phyloP scores from a whole-genome alignment of 495 filamentous ascomycete species.

The Aspergillus ellipticus region DNA sequence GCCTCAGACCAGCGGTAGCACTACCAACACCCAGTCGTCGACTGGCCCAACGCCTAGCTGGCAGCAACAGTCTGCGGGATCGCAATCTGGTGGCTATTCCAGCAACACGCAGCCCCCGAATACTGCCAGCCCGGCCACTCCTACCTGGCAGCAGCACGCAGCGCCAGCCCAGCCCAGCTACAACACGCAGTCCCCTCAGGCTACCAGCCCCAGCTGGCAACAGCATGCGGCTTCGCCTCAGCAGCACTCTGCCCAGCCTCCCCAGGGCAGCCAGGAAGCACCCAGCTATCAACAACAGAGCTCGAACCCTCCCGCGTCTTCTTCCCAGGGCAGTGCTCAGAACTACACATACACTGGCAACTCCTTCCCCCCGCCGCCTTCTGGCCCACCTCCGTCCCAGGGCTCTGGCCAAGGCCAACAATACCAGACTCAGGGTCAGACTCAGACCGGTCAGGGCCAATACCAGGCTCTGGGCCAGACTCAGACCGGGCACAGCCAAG shows the following conservation, averaged over 20 bases:
- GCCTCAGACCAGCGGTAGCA: background rate
- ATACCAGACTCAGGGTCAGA: constrained; percentile 10
- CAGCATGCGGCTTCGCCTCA: constrained; percentile 5
- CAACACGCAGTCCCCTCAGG: background rate
- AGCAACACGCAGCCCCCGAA: constrained; percentile 1
- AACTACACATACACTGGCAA: constrained; percentile 36
- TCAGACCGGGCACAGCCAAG: constrained; percentile 26
- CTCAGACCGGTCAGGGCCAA: background rate
- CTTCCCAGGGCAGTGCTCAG: constrained; percentile 13
- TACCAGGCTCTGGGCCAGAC: constrained; percentile 14
- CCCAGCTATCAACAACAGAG: constrained; percentile 9
- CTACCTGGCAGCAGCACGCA: constrained; percentile 9
- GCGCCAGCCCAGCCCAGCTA: constrained; percentile 7
- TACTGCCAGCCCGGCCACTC: background rate
- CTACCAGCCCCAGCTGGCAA: constrained; percentile 7
- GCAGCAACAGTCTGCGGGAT: constrained; percentile 4
- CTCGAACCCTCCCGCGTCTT: background rate
- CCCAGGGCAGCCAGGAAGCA: background rate
- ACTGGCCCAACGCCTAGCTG: background rate
- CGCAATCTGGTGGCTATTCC: constrained; percentile 7
- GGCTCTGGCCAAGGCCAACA: constrained; percentile 9
- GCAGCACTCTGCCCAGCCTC: constrained; percentile 1
- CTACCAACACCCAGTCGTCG: background rate
- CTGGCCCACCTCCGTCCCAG: constrained; percentile 27
- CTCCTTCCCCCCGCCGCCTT: constrained; percentile 44